Conservation (phyloP, 2,329 filamentous ascomycete genomes). For the Penicillium digitatum region DNA sequence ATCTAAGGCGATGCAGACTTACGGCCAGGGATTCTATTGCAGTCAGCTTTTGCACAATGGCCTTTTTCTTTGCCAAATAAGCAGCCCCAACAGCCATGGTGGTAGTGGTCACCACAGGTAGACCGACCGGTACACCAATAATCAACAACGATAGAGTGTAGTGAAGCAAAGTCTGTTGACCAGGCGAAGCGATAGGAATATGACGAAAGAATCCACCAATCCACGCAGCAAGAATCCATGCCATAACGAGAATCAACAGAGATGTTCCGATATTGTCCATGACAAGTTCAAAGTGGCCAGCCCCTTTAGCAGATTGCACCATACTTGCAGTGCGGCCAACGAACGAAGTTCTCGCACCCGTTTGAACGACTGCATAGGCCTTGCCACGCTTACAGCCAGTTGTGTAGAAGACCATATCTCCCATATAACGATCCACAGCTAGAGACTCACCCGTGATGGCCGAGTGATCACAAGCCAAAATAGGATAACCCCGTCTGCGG, state of each 20-base stretch:
- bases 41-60: slow-evolving; percentile 74
- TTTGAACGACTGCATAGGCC: slow-evolving; percentile 65
- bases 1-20: slow-evolving; percentile 17
- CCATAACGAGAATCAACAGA: slow-evolving; percentile 70
- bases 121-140: slow-evolving; percentile 75
- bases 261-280: slow-evolving; percentile 76
- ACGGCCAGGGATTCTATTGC: slow-evolving; percentile 71
- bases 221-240: slow-evolving; percentile 71
- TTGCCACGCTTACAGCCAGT: slow-evolving; percentile 79
- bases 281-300: slow-evolving; percentile 75
- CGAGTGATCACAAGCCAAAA: slow-evolving; percentile 72
- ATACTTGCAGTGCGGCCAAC: slow-evolving; percentile 71
- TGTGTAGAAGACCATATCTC: slow-evolving; percentile 71
- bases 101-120: slow-evolving; percentile 73
- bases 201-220: slow-evolving; percentile 75
- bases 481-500: slow-evolving; percentile 54
- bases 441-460: slow-evolving; percentile 77
- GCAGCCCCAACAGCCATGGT: slow-evolving; percentile 73
- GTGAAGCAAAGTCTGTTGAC: slow-evolving; percentile 62
- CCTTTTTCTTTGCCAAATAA: slow-evolving; percentile 72
- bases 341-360: slow-evolving; percentile 67
- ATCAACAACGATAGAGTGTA: slow-evolving; percentile 69
- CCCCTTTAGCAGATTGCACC: slow-evolving; percentile 69
- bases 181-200: slow-evolving; percentile 53
- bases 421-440: slow-evolving; percentile 65